Base-by-base conservation (phyloP, 148 eudicot genomes). In the Camellia sinensis region DNA sequence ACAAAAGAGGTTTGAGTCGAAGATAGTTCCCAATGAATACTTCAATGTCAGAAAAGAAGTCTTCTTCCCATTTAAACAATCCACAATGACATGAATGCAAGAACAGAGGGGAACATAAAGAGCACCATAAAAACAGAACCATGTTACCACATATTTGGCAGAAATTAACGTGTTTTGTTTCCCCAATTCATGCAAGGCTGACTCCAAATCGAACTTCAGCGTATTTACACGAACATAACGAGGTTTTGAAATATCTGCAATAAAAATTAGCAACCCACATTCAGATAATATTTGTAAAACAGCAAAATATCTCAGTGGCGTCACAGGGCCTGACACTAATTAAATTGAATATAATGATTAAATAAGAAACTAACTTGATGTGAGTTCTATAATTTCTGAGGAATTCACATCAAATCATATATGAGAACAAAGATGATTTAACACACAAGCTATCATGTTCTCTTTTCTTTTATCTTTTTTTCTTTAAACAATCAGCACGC, bases 221-320 rank as follows among this genome's bases (percentile, higher is more conserved):
- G 99, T 93, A 84, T 96, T 96, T 46, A 96, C 98, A 45, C 99
- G 99, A 75, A 92, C 97, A 87, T 91, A 93, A 69, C 99, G 95
- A 74, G 98, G 94, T 84, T 88, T 96, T 46, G 86, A 76, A 80
- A 83, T 80, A 85, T 89, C 99, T 96, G 87, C 79, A 87, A 77
- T 40, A 77, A 52, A 73, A 59, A 52, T 60, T 61, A 61, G 46
- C 40, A 15, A 1, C 6, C 7, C 7, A 46, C 22, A 3, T 52
- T 72, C 29, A 80, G 56, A 76, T 12, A 13, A 13, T 41, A 48
- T 11, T 37, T 46, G 29, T 29, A 40, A 17, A 48, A 44, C 6
- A 54, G 4, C 21, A 21, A 68, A 52, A 44, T 53, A 74, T 66
- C 66, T 80, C 43, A 53, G 45, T 7, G 18, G 46, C 5, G 17